Percentiles rank a stretch among this genome's conserved stretches.
Conservation (phyloP, 2,329 filamentous ascomycete genomes). For the Phyllosticta citribraziliensis region DNA sequence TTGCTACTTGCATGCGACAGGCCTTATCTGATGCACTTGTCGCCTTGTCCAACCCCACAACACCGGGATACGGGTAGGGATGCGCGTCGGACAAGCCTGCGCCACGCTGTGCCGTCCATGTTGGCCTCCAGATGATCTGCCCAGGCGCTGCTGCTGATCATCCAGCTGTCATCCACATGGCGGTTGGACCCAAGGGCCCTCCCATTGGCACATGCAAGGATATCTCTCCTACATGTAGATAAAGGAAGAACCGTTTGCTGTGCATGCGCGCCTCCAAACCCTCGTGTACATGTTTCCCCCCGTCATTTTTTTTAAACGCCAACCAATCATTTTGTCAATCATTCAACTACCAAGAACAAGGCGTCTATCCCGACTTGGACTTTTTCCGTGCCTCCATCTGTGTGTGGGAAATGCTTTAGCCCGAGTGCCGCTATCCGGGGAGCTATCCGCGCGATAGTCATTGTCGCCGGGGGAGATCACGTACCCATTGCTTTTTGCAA, state of each 20-base stretch:
- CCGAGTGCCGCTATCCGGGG: neutral
- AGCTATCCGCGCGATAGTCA: constrained; percentile 11
- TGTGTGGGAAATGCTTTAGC: neutral
- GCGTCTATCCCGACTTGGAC: constrained; percentile 24
- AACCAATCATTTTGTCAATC: neutral
- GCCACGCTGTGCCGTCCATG: neutral
- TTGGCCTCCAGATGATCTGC: neutral
- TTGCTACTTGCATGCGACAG: too few relatives aligned
- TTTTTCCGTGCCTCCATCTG: constrained; percentile 39
- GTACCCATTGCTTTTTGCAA: constrained; percentile 91
- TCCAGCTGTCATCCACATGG: neutral
- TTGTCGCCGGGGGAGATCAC: constrained; percentile 18
- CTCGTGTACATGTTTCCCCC: constrained; percentile 1
- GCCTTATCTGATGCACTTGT: neutral
- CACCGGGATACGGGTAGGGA: neutral
- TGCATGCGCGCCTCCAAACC: constrained; percentile 11
- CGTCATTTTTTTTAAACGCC: neutral
- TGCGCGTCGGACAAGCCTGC: neutral
- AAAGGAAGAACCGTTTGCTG: constrained; percentile 24
- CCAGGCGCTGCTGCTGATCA: neutral
- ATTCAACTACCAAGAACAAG: neutral
- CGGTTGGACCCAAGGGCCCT: neutral
- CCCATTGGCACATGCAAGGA: neutral
- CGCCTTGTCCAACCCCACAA: neutral
- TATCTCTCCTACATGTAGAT: constrained; percentile 5